Evolutionary conservation across 768 basidiomycete species (phyloP), one percentile per base, ranked within the genome.

Genomic region (Xerocomus spinulosus): DNA sequence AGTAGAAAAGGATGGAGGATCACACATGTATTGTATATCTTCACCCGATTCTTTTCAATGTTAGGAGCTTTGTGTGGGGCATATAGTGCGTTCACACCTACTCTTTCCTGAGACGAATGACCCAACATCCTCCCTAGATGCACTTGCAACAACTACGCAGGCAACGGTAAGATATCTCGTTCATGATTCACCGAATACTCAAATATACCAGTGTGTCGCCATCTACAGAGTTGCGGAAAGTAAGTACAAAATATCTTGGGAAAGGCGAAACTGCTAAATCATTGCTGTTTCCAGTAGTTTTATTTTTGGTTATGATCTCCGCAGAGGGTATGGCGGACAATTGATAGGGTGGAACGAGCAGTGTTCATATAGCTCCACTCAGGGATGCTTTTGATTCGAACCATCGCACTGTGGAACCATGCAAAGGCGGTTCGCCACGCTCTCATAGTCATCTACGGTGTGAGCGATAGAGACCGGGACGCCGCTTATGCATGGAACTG

Each of bases 361-460:
- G n/a, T 37, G n/a, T 6, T 14, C 43, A 42, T 25, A 53, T 5
- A 7, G 23, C 12, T 23, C 26, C 29, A 4, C 18, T 28, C n/a
- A n/a, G 52, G 52, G 18, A 21, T 53, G 6, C 51, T 53, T 24
- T 34, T 53, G 50, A 52, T 53, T 20, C 50, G 51, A 37, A 46
- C 50, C 5, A 41, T 42, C 29, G 50, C 51, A 1, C 25, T 53
- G 30, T 53, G 51, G 52, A 47, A 15, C 9, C 35, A 53, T 9
- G 28, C 12, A 17, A 37, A 20, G 13, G 9, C 15, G n/a, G 7
- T 53, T n/a, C 35, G 40, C n/a, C n/a, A 4, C 15, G 32, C 30
- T 17, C 52, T 46, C 28, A 2, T 43, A 5, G 6, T 43, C 23
- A 13, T 17, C 15, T 53, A 53, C 18, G 10, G 17, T 7, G 44